Percentiles rank a stretch among this genome's conserved stretches.
These are phyloP conservation scores for Ustilago lituana DNA, from an alignment of 1,284 basidiomycete species.

Conservation along the genomic window DNA sequence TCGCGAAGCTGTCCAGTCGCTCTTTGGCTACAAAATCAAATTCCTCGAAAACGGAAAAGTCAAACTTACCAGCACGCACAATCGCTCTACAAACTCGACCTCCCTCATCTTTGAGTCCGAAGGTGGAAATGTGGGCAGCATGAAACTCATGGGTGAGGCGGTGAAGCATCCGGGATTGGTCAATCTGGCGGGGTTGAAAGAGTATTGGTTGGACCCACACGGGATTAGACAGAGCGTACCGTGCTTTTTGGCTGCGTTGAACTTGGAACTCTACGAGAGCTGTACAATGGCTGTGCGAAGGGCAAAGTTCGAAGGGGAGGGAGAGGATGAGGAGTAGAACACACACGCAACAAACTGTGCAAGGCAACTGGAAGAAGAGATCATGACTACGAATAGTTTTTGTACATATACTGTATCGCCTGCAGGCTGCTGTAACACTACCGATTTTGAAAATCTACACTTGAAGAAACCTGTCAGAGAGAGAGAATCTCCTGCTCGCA, in stretches of 20 bases:
- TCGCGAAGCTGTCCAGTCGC: conserved; percentile 78
- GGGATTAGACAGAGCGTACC: conserved; percentile 69
- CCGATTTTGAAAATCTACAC: no score
- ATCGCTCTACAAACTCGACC: conserved; percentile 69
- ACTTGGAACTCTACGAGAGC: conserved; percentile 69
- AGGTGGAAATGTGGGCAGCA: conserved; percentile 70
- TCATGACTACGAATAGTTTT: no score
- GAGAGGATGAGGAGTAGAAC: conserved; percentile 12
- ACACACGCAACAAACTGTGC: no score
- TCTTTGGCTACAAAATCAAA: conserved; percentile 83
- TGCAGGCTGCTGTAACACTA: no score
- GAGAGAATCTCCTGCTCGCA: conserved; percentile 11
- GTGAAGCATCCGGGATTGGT: conserved; percentile 41
- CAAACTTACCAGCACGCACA: conserved; percentile 80
- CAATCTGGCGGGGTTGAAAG: conserved; percentile 59
- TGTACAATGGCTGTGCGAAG: conserved; percentile 44
- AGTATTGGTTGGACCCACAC: conserved; percentile 70
- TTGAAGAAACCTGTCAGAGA: no score
- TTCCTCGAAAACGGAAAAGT: conserved; percentile 85
- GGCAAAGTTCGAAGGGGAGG: conserved; percentile 11
- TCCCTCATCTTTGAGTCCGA: conserved; percentile 70
- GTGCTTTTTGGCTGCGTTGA: conserved; percentile 71
- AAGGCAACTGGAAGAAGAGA: no score
- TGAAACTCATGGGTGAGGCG: conserved; percentile 70
- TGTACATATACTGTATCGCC: no score